A percentile compares a stretch with the other conserved stretches of the same genome.
phyloP scores from a whole-genome alignment of 1,139 yeast genomes.

The Trichomonascaceae sp. region DNA sequence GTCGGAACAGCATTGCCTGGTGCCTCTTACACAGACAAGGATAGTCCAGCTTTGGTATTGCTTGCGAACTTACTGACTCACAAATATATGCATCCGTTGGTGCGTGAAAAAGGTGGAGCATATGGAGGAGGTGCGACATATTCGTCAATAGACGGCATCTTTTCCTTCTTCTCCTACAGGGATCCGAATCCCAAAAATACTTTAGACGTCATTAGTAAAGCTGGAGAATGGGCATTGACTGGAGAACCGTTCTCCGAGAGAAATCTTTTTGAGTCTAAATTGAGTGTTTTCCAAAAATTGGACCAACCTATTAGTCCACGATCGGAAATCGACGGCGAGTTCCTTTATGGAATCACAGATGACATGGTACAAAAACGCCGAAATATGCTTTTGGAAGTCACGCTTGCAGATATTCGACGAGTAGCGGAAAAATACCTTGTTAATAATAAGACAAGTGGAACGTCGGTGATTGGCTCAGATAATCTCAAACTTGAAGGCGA shows the following conservation, averaged over 20 bases:
- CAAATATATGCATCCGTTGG: conserved; percentile 78
- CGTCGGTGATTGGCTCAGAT: conserved; percentile 40
- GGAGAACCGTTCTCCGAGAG: conserved; percentile 43
- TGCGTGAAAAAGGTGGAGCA: conserved; percentile 95
- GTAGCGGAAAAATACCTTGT: conserved; percentile 58
- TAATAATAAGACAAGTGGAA: conserved; percentile 46
- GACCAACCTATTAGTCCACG: conserved; percentile 87
- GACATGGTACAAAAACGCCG: conserved; percentile 79
- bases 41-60: conserved; percentile 82
- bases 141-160: conserved; percentile 74
- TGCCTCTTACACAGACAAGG: conserved; percentile 58
- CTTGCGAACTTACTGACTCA: conserved; percentile 75
- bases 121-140: conserved; percentile 93
- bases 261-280: conserved; percentile 83
- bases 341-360: conserved; percentile 66
- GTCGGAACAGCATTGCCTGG: conserved; percentile 67
- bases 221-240: conserved; percentile 52
- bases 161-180: conserved; percentile 82
- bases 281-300: conserved; percentile 81
- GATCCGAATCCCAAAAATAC: conserved; percentile 85
- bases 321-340: conserved; percentile 63
- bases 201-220: conserved; percentile 51
- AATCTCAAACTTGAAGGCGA: conserved; percentile 28
- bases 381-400: conserved; percentile 61
- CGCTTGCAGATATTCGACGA: conserved; percentile 53